Evolutionary conservation across 1,139 yeast genomes (phyloP).

Genomic region (Candida mesenterica): DNA sequence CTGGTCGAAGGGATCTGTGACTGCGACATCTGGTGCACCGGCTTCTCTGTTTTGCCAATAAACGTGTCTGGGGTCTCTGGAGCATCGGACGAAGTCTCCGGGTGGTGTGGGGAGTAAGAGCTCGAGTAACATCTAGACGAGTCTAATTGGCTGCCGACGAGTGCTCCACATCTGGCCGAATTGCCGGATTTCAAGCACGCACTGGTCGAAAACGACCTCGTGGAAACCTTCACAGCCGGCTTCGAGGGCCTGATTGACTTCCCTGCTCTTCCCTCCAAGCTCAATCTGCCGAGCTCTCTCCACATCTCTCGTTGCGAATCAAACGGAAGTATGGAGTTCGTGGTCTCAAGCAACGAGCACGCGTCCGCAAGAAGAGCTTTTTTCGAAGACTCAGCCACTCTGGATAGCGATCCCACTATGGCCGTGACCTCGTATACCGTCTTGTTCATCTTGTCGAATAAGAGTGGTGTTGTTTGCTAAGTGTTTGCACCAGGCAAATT

Average conservation of each 20-base stretch:
- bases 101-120: slow-evolving; percentile 15
- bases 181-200: too few species aligned
- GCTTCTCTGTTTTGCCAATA: slow-evolving; percentile 34
- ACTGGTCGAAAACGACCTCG: too few species aligned
- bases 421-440: slow-evolving; percentile 27
- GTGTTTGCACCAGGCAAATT: slow-evolving; percentile 1
- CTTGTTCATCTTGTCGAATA: slow-evolving; percentile 11
- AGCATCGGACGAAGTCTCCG: slow-evolving; percentile 1
- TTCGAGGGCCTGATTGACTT: too few species aligned
- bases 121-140: too few species aligned
- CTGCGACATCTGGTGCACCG: slow-evolving; percentile 52
- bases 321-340: slow-evolving; percentile 3
- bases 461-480: background rate
- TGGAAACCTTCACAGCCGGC: too few species aligned
- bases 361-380: slow-evolving; percentile 23
- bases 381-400: slow-evolving; percentile 24
- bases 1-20: slow-evolving; percentile 85
- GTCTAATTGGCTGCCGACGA: too few species aligned
- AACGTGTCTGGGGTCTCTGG: slow-evolving; percentile 9
- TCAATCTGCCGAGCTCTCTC: background rate
- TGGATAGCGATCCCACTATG: slow-evolving; percentile 26
- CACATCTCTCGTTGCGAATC: background rate
- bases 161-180: too few species aligned
- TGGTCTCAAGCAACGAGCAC: slow-evolving; percentile 15
- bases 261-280: background rate